Conservation (phyloP, 768 basidiomycete genomes). For the Naganishia onofrii region DNA sequence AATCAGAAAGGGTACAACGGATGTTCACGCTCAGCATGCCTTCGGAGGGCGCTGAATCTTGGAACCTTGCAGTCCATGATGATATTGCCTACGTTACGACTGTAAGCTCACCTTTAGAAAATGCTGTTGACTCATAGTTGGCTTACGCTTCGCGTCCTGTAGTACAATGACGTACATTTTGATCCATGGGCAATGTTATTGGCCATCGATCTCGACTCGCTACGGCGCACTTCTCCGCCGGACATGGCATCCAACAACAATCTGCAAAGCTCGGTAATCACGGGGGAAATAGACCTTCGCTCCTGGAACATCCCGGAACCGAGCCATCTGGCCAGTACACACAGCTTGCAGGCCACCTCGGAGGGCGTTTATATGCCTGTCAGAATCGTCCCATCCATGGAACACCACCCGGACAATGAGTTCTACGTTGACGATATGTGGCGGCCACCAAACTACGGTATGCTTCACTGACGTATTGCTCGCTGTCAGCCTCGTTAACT, state of each 20-base stretch:
- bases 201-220: not conserved
- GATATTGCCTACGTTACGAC: constrained; percentile 9
- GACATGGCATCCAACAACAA: no score
- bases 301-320: constrained; percentile 8
- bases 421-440: not conserved
- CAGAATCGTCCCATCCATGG: not conserved
- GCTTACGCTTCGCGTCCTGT: not conserved
- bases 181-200: constrained; percentile 7
- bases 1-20: not conserved
- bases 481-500: not conserved
- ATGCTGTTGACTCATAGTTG: not conserved
- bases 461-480: not conserved
- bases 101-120: not conserved
- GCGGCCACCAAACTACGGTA: not conserved
- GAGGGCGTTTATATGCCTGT: constrained; percentile 18
- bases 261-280: not conserved
- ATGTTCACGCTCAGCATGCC: constrained; percentile 5
- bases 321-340: not conserved
- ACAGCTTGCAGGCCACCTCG: constrained; percentile 9
- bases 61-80: constrained; percentile 7
- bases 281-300: not conserved
- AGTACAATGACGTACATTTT: constrained; percentile 6
- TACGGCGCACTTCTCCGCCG: not conserved
- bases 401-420: not conserved
- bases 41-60: constrained; percentile 4